Evolutionary conservation across 1,139 yeast genomes (phyloP).

Genomic region (Hyphopichia fennica): DNA sequence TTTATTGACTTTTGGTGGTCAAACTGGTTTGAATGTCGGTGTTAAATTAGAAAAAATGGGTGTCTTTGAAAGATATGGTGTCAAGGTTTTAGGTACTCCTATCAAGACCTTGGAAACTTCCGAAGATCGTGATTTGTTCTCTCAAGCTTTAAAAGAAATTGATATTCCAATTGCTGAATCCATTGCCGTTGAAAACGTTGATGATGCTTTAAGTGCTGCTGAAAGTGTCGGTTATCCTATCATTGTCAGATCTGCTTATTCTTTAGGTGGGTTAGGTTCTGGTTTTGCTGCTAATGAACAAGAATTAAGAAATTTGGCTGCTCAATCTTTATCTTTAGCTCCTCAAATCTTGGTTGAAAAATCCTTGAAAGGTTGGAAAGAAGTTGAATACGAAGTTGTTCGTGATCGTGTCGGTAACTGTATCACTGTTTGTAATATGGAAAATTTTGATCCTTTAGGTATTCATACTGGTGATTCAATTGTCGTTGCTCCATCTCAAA

Average conservation of each 20-base stretch:
- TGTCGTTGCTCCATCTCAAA: conserved; percentile 98
- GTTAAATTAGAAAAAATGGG: conserved; percentile 75
- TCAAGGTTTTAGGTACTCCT: conserved; percentile 93
- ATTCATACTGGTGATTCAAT: conserved; percentile 99
- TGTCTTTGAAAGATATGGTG: conserved; percentile 89
- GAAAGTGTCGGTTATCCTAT: conserved; percentile 90
- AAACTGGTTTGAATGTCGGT: conserved; percentile 96
- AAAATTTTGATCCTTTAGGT: conserved; percentile 97
- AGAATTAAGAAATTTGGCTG: conserved; percentile 81
- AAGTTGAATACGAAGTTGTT: conserved; percentile 97
- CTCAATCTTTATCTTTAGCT: conserved; percentile 90
- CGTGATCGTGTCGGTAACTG: conserved; percentile 97
- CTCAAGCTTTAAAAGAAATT: conserved; percentile 92
- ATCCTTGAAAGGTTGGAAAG: conserved; percentile 99
- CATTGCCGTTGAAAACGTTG: conserved; percentile 74
- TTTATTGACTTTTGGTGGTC: conserved; percentile 97
- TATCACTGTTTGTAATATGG: conserved; percentile 99
- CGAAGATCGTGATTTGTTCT: conserved; percentile 95
- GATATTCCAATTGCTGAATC: conserved; percentile 94
- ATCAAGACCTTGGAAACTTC: conserved; percentile 95
- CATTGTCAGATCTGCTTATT: conserved; percentile 96
- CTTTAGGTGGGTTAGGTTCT: conserved; percentile 97
- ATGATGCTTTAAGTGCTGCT: conserved; percentile 85
- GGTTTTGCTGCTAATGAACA: conserved; percentile 93
- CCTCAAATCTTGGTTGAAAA: conserved; percentile 95